A percentile compares a stretch with the other conserved stretches of the same genome.
phyloP scores from a whole-genome alignment of 139 green algal genomes.

The Tetradesmus lagerheimii region DNA sequence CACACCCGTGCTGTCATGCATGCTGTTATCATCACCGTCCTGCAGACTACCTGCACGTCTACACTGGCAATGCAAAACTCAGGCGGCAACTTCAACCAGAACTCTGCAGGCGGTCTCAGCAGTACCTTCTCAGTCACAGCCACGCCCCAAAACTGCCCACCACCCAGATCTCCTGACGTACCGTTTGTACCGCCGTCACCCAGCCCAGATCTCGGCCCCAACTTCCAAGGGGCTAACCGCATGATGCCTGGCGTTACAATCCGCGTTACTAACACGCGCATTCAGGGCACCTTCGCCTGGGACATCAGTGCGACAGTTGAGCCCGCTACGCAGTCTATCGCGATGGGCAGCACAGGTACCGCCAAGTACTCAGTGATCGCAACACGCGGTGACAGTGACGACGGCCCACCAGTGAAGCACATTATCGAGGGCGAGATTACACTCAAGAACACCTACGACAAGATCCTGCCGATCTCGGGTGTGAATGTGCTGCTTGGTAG shows the following conservation, averaged over 20 bases:
- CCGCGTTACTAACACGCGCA: background rate
- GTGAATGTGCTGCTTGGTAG: background rate
- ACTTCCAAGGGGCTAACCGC: background rate
- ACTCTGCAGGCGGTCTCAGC: background rate
- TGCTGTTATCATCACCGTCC: background rate
- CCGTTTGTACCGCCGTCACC: background rate
- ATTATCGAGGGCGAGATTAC: background rate
- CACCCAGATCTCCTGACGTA: background rate
- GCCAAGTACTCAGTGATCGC: background rate
- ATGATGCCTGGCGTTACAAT: background rate
- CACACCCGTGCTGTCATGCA: background rate
- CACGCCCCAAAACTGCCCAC: background rate
- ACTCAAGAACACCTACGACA: background rate
- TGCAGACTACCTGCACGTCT: conserved; percentile 28
- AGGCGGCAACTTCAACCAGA: background rate
- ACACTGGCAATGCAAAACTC: conserved; percentile 6
- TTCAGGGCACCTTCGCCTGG: conserved; percentile 8
- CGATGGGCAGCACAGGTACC: background rate
- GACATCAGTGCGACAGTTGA: background rate
- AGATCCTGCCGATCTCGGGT: background rate
- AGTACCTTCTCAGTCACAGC: background rate
- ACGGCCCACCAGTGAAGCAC: background rate
- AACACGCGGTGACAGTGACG: background rate
- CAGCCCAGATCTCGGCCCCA: background rate
- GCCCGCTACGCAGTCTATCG: background rate